phyloP scores from a whole-genome alignment of 768 basidiomycete species.

The Cystobasidiopsis lactophilus region DNA sequence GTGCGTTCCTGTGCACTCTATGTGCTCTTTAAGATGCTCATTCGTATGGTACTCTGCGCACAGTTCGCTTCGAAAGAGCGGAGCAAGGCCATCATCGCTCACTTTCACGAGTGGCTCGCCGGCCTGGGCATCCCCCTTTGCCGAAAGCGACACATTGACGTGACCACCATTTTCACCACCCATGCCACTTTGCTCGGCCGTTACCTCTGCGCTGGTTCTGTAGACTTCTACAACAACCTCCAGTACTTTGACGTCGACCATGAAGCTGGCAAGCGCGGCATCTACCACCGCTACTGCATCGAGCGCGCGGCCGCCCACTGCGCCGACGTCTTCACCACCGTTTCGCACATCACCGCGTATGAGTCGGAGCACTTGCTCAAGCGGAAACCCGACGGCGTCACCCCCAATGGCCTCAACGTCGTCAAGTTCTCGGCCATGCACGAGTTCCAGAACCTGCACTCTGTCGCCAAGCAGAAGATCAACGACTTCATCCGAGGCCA shows the following conservation, averaged over 20 bases:
- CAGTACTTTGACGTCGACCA: slow-evolving; percentile 99
- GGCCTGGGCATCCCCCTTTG: slow-evolving; percentile 58
- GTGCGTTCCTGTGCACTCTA: slow-evolving; percentile 30
- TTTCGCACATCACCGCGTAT: slow-evolving; percentile 95
- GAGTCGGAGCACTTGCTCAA: slow-evolving; percentile 90
- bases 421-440: slow-evolving; percentile 99
- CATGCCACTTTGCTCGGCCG: slow-evolving; percentile 95
- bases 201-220: slow-evolving; percentile 91
- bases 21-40: background rate
- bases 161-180: slow-evolving; percentile 96
- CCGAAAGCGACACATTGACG: slow-evolving; percentile 87
- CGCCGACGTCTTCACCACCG: slow-evolving; percentile 93
- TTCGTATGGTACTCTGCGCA: background rate
- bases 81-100: slow-evolving; percentile 68
- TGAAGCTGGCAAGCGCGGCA: slow-evolving; percentile 95
- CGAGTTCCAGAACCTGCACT: slow-evolving; percentile 64
- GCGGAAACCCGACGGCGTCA: slow-evolving; percentile 83
- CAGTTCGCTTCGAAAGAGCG: slow-evolving; percentile 66
- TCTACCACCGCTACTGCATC: slow-evolving; percentile 95
- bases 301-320: slow-evolving; percentile 86
- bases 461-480: slow-evolving; percentile 85
- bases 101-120: slow-evolving; percentile 99
- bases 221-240: slow-evolving; percentile 98
- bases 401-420: slow-evolving; percentile 94
- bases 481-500: slow-evolving; percentile 94